phyloP scores from a whole-genome alignment of 73 alveolate species.

The Paramecium caudatum region DNA sequence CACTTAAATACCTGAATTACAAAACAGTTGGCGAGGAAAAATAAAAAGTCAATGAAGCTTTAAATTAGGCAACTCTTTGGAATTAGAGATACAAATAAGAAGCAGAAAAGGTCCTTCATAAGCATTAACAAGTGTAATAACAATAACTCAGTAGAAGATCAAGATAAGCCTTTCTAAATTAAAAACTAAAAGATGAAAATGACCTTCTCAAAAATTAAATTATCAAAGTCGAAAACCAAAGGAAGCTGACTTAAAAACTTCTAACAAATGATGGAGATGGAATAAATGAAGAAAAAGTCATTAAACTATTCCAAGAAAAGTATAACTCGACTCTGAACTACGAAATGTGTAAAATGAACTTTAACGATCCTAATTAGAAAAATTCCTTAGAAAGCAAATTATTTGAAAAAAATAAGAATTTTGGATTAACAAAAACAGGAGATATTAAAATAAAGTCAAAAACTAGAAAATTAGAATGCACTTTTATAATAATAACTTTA shows the following conservation, averaged over 20 bases:
- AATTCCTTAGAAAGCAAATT: neutral
- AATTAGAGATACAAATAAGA: no score
- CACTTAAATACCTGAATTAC: no score
- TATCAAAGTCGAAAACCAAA: neutral
- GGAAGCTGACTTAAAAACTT: neutral
- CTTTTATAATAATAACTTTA: neutral
- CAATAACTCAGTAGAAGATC: no score
- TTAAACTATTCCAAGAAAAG: neutral
- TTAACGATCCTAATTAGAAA: neutral
- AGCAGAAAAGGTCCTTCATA: no score
- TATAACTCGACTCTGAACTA: neutral
- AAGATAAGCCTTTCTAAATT: no score
- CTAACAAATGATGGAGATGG: slow-evolving; percentile 18
- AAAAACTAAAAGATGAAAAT: no score
- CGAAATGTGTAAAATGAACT: slow-evolving; percentile 14
- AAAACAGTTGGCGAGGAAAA: no score
- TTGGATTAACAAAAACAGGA: neutral
- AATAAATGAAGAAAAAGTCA: neutral
- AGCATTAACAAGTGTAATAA: no score
- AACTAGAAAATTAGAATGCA: neutral
- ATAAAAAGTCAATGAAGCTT: no score
- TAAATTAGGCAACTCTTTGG: no score
- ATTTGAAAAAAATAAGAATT: neutral
- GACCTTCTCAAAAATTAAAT: no score
- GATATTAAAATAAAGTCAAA: neutral